Evolutionary conservation across 176 grass and related monocot genomes (phyloP).

Genomic region (maize (Zea mays)): DNA sequence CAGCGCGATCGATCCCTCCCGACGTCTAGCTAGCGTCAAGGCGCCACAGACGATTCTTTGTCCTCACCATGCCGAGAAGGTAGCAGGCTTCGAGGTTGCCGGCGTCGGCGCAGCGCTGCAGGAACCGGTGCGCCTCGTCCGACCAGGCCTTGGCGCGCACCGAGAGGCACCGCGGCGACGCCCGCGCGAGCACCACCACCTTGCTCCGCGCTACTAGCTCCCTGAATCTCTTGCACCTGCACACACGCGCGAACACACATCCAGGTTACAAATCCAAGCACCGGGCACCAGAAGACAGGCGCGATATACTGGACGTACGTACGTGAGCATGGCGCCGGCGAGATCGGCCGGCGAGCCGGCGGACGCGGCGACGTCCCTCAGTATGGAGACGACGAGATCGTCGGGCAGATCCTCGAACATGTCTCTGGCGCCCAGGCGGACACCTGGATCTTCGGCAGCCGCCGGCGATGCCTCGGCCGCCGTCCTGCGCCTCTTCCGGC

Average conservation of each 20-base stretch:
- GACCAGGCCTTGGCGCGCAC: constrained; percentile 60
- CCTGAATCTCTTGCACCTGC: constrained; percentile 70
- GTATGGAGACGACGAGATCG: constrained; percentile 69
- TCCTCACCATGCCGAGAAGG: constrained; percentile 72
- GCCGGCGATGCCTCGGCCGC: neutral
- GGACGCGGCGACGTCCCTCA: constrained; percentile 56
- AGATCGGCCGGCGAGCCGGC: constrained; percentile 60
- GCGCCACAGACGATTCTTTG: too few relatives aligned
- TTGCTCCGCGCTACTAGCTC: constrained; percentile 49
- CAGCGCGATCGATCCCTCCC: neutral
- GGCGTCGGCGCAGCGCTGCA: constrained; percentile 59
- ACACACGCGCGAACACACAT: constrained; percentile 2
- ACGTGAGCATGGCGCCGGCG: constrained; percentile 66
- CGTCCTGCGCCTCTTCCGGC: constrained; percentile 46
- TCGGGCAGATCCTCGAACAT: constrained; percentile 66
- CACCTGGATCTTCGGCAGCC: neutral
- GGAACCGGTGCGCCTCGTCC: constrained; percentile 52
- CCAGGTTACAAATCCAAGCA: constrained; percentile 1
- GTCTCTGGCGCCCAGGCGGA: neutral
- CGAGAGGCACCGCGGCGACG: constrained; percentile 54
- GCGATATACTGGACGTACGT: neutral
- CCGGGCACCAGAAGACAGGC: neutral
- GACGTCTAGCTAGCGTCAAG: too few relatives aligned
- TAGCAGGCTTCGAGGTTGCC: constrained; percentile 74
- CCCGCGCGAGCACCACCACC: constrained; percentile 53